Evolutionary conservation across 1,284 basidiomycete species (phyloP).

Genomic region (Malassezia sp.): DNA sequence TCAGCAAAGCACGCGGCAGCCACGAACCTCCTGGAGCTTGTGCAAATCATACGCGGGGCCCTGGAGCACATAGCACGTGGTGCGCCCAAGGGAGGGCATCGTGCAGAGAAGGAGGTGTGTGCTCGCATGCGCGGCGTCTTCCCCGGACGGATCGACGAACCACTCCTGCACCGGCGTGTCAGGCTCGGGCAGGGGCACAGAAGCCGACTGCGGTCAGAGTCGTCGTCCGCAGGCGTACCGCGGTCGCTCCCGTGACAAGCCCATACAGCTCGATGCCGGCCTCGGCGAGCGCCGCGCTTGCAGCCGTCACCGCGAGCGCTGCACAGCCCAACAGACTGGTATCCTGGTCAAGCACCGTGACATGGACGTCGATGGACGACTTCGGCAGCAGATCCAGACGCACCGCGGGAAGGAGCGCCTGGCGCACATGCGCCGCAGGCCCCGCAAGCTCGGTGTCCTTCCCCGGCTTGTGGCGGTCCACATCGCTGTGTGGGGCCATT

Average conservation of each 20-base stretch:
- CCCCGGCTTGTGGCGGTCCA: conserved; percentile 65
- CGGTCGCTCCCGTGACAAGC: conserved; percentile 51
- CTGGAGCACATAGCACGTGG: conserved; percentile 12
- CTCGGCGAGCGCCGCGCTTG: conserved; percentile 75
- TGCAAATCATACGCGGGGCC: conserved; percentile 4
- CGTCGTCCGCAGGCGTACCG: conserved; percentile 1
- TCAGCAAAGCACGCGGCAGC: too few species aligned
- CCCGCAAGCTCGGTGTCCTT: conserved; percentile 84
- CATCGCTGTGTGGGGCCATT: conserved; percentile 82
- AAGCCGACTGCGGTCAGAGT: conserved; percentile 4
- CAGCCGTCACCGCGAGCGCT: conserved; percentile 61
- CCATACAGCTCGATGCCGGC: conserved; percentile 79
- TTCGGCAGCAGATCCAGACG: conserved; percentile 84
- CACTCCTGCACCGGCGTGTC: conserved; percentile 5
- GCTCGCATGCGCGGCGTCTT: conserved; percentile 6
- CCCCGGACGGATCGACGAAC: conserved; percentile 11
- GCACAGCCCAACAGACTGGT: conserved; percentile 54
- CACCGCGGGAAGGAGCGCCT: conserved; percentile 72
- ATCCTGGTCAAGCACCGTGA: conserved; percentile 82
- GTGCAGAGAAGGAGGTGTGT: conserved; percentile 6
- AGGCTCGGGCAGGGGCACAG: conserved; percentile 3
- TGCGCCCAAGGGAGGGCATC: conserved; percentile 8
- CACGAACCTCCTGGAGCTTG: conserved; percentile 1
- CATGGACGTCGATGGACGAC: conserved; percentile 78
- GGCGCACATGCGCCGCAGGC: conserved; percentile 68